Base-by-base conservation (phyloP, 2,329 filamentous ascomycete genomes). In the Pezicula radicicola region DNA sequence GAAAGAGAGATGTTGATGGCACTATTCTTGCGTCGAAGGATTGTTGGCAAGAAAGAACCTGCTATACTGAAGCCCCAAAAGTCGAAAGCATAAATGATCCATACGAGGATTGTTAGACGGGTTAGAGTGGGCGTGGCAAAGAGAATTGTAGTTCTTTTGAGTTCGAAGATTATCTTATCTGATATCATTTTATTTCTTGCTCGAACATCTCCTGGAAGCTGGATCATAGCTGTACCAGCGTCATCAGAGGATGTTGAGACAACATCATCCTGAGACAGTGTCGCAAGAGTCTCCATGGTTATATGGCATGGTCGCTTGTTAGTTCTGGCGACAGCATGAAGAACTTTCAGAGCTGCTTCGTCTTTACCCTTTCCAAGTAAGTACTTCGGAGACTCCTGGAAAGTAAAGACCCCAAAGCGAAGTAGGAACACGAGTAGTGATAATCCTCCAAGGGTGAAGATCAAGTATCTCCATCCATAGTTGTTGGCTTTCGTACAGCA, bases 391-490 rank as follows among this genome's bases (percentile, higher is more conserved):
- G 75, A 78, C 58, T 84, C 80, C 55, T 74, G 79, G 43, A 84
- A 76, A 9, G 71, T 77, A 63, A 84, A 84, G 54, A 76, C 70
- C 7, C 76, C 63, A 55, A 80, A 81, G n/a, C 81, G 79, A 13
- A 76, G 57, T 30, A 77, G 55, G 53, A 81, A 84, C 68, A 83
- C 78, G 41, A 77, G 55, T 50, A 84, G 68, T 0, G 80, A 75
- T 10, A 83, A 68, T 0, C 72, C 75, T 6, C 80, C 81, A 66
- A 83, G 76, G 6, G 72, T 68, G 49, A 81, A 73, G 57, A 81
- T 66, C 40, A 79, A 78, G 60, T 83, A 84, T 37, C 81, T 66
- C 81, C 81, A 84, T 2, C 81, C 81, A 72, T 80, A 78, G 55
- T 84, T 84, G 47, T 74, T 63, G 25, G 59, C 35, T 42, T 60